Evolutionary conservation across 371 early-diverging fungal species (phyloP).

Genomic region (Modicella reniformis): DNA sequence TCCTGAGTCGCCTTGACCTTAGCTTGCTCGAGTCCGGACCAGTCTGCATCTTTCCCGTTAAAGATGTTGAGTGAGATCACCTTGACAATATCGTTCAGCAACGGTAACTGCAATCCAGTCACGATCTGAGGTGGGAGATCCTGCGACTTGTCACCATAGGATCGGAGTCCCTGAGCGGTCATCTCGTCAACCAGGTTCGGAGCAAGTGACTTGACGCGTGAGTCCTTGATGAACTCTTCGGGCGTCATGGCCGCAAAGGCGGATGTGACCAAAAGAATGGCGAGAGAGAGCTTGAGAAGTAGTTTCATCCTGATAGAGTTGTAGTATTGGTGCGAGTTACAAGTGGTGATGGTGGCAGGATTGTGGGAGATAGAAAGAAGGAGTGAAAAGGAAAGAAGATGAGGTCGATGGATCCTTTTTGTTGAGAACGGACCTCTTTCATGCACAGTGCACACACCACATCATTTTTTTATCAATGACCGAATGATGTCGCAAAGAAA

Average conservation of each 20-base stretch:
- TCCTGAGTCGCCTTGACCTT: conserved; percentile 36
- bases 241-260: conserved; percentile 17
- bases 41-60: conserved; percentile 31
- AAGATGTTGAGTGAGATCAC: conserved; percentile 37
- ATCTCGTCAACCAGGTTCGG: conserved; percentile 41
- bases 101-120: conserved; percentile 16
- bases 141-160: conserved; percentile 5
- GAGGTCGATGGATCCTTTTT: no score
- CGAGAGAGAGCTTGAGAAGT: conserved; percentile 45
- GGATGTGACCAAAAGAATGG: conserved; percentile 29
- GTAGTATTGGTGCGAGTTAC: neutral
- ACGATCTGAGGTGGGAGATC: conserved; percentile 12
- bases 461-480: no score
- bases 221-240: conserved; percentile 27
- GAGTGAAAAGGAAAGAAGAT: neutral
- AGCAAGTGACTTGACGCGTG: conserved; percentile 26
- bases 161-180: conserved; percentile 23
- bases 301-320: conserved; percentile 29
- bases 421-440: no score
- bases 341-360: no score
- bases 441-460: no score
- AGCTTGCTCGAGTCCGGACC: conserved; percentile 45
- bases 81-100: conserved; percentile 39
- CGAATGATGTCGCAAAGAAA: no score
- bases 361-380: neutral